Evolutionary conservation across 179 eudicot genomes (phyloP).

Genomic region (Beta corolliflora): DNA sequence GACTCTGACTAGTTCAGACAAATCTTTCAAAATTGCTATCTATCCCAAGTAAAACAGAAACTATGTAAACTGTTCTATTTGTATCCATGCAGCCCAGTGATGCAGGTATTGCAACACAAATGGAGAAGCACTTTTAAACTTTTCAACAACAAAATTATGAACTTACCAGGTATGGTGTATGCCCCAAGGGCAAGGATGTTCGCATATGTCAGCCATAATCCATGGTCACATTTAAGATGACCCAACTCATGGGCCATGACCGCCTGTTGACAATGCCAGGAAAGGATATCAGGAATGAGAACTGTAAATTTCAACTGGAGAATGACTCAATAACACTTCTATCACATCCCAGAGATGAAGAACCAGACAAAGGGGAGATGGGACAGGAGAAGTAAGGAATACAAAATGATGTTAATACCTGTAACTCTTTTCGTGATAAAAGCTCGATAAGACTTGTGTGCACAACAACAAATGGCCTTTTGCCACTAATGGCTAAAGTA

Average conservation of each 20-base stretch:
- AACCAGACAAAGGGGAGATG: background rate
- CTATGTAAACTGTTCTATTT: background rate
- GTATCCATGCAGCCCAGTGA: too few relatives aligned
- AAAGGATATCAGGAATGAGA: background rate
- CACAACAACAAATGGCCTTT: constrained; percentile 89
- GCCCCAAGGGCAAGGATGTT: constrained; percentile 91
- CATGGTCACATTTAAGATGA: constrained; percentile 98
- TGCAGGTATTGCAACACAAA: background rate
- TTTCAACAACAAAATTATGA: background rate
- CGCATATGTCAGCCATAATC: constrained; percentile 93
- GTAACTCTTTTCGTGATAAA: constrained; percentile 87
- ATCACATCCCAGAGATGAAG: background rate
- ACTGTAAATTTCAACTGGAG: background rate
- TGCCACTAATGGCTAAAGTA: constrained; percentile 88
- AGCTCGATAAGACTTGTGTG: constrained; percentile 98
- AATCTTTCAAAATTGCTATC: background rate
- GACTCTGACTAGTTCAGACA: background rate
- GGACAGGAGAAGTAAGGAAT: constrained; percentile 9
- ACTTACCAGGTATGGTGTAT: constrained; percentile 78
- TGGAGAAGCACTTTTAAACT: background rate
- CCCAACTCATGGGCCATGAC: constrained; percentile 99
- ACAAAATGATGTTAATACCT: constrained; percentile 46
- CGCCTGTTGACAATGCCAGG: constrained; percentile 56
- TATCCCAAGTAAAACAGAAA: background rate
- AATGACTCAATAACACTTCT: background rate